A percentile compares a stretch with the other conserved stretches of the same genome.
Conservation (phyloP, 306 rosid genomes). For the Inga oerstediana region DNA sequence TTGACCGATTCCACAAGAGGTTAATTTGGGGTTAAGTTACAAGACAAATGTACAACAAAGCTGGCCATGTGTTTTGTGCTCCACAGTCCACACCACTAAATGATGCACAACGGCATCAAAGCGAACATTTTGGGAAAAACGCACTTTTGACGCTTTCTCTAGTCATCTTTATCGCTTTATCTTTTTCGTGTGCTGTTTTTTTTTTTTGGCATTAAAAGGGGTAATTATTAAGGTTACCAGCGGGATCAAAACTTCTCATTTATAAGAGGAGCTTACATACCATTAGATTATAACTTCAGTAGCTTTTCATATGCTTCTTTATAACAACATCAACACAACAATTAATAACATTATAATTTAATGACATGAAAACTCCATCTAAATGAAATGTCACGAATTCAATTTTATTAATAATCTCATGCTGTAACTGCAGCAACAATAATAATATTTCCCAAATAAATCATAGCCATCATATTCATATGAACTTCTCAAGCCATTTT, state of each 20-base stretch:
- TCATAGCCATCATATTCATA: background rate
- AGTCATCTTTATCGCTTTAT: background rate
- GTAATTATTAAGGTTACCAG: no score
- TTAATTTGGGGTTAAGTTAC: background rate
- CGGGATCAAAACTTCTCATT: no score
- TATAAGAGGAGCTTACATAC: no score
- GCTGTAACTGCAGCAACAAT: no score
- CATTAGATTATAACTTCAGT: no score
- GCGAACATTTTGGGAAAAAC: background rate
- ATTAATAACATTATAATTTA: no score
- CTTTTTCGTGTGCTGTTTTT: background rate
- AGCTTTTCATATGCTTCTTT: background rate
- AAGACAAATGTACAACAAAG: background rate
- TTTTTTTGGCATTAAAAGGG: no score
- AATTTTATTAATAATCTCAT: no score
- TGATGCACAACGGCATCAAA: background rate
- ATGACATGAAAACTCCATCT: no score
- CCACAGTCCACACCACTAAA: background rate
- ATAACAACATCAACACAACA: background rate
- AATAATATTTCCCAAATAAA: no score
- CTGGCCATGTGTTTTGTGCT: background rate
- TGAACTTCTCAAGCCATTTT: background rate
- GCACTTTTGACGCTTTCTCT: background rate
- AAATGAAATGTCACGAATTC: no score
- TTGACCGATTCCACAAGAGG: background rate